Conservation (phyloP, 257 asterid genomes). For the Nicotiana otophora region DNA sequence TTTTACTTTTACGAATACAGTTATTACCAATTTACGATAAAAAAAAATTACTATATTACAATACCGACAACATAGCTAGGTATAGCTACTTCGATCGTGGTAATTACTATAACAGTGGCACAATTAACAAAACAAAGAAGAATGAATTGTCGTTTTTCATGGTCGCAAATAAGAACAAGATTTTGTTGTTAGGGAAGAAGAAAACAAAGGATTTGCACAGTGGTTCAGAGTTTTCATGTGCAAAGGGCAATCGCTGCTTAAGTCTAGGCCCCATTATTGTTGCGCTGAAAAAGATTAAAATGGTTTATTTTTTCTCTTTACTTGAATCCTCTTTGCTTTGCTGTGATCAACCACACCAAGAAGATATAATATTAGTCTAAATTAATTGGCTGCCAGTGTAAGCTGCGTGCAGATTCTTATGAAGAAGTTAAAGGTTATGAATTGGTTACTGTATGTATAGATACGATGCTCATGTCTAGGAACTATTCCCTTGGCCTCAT, state of each 20-base stretch:
- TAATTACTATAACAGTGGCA: background rate
- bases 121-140: constrained; percentile 33
- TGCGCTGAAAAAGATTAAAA: constrained; percentile 11
- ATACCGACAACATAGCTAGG: background rate
- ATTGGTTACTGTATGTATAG: background rate
- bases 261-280: constrained; percentile 15
- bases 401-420: background rate
- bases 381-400: background rate
- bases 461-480: background rate
- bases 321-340: constrained; percentile 28
- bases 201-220: constrained; percentile 18
- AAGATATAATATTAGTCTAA: background rate
- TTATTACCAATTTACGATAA: background rate
- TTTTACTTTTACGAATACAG: background rate
- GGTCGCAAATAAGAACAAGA: constrained; percentile 21
- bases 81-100: background rate
- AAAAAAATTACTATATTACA: background rate
- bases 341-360: constrained; percentile 24
- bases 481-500: too few relatives aligned
- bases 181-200: constrained; percentile 14
- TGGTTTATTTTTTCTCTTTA: background rate
- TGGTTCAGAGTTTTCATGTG: constrained; percentile 40
- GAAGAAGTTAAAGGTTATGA: constrained; percentile 17
- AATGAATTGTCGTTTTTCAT: constrained; percentile 25
- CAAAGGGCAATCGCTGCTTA: constrained; percentile 7